A percentile compares a stretch with the other conserved stretches of the same genome.
Evolutionary conservation across 2,329 filamentous ascomycete species (phyloP).

Genomic region (Aspergillus oerlinghausenensis): DNA sequence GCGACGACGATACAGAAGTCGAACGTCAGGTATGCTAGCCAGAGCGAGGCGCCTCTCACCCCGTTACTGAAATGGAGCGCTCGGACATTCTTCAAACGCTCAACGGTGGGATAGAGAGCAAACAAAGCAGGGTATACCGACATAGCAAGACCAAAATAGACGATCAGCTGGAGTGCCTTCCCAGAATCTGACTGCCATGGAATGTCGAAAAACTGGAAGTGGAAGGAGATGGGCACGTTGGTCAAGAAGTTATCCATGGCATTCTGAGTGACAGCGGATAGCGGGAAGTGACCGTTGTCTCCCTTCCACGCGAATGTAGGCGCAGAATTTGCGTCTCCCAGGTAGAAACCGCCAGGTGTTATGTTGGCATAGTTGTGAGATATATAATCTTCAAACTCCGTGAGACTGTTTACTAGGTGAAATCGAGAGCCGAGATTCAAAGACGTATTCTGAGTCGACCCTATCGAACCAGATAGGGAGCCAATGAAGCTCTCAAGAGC

Average conservation of each 20-base stretch:
- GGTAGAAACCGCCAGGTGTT: conserved; percentile 74
- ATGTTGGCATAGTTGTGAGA: conserved; percentile 60
- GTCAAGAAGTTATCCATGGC: conserved; percentile 61
- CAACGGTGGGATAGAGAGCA: conserved; percentile 79
- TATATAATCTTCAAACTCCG: conserved; percentile 66
- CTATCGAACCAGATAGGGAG: conserved; percentile 22
- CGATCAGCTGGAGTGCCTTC: conserved; percentile 69
- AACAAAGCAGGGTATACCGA: conserved; percentile 81
- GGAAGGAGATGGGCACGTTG: conserved; percentile 64
- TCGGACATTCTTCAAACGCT: conserved; percentile 72
- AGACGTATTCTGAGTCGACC: conserved; percentile 21
- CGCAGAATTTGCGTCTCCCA: conserved; percentile 56
- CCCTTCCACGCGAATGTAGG: conserved; percentile 69
- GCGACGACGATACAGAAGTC: conserved; percentile 71
- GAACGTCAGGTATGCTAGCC: conserved; percentile 76
- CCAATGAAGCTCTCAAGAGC: conserved; percentile 18
- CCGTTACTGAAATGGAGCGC: conserved; percentile 90
- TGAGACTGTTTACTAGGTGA: conserved; percentile 58
- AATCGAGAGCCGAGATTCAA: conserved; percentile 35
- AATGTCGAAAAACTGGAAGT: conserved; percentile 70
- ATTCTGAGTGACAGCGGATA: conserved; percentile 53
- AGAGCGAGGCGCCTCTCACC: conserved; percentile 73
- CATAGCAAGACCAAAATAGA: conserved; percentile 78
- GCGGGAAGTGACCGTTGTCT: conserved; percentile 55
- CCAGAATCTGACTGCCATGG: conserved; percentile 67